Evolutionary conservation across 495 filamentous ascomycete species (phyloP).

Genomic region (Aspergillus diversus): DNA sequence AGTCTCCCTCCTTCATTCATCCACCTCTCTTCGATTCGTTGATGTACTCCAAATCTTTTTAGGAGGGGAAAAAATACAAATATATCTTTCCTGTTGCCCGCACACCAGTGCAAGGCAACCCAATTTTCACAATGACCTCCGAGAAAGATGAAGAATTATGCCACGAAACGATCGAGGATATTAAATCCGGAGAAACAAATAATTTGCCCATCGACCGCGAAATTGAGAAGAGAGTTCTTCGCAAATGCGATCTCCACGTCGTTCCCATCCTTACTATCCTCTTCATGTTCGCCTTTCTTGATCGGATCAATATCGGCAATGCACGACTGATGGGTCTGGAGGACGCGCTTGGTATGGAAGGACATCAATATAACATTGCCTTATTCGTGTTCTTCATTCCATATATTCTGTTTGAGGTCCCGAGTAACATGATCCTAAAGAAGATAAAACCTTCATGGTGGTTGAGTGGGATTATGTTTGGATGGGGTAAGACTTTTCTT

Average conservation of each 20-base stretch:
- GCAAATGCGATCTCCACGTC: slow-evolving; percentile 42
- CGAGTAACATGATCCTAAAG: slow-evolving; percentile 65
- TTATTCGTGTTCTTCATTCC: slow-evolving; percentile 61
- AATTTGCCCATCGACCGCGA: slow-evolving; percentile 13
- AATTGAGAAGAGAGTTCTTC: slow-evolving; percentile 50
- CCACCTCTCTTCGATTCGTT: background rate
- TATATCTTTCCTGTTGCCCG: too few species aligned
- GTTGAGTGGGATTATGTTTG: slow-evolving; percentile 49
- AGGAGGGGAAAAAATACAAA: too few species aligned
- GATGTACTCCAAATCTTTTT: too few species aligned
- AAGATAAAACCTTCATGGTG: slow-evolving; percentile 58
- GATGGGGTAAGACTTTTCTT: slow-evolving; percentile 44
- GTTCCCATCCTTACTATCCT: slow-evolving; percentile 40
- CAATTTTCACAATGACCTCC: background rate
- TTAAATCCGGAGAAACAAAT: background rate
- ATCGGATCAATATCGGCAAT: slow-evolving; percentile 61
- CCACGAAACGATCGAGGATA: background rate
- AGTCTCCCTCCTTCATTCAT: too few species aligned
- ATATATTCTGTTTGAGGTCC: slow-evolving; percentile 63
- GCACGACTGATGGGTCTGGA: slow-evolving; percentile 57
- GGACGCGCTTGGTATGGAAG: slow-evolving; percentile 49
- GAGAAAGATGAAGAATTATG: background rate
- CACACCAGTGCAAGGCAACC: background rate
- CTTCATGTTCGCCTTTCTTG: slow-evolving; percentile 46
- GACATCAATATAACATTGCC: slow-evolving; percentile 56